phyloP scores from a whole-genome alignment of 306 rosid genomes.

The Lathyrus tuberosus region DNA sequence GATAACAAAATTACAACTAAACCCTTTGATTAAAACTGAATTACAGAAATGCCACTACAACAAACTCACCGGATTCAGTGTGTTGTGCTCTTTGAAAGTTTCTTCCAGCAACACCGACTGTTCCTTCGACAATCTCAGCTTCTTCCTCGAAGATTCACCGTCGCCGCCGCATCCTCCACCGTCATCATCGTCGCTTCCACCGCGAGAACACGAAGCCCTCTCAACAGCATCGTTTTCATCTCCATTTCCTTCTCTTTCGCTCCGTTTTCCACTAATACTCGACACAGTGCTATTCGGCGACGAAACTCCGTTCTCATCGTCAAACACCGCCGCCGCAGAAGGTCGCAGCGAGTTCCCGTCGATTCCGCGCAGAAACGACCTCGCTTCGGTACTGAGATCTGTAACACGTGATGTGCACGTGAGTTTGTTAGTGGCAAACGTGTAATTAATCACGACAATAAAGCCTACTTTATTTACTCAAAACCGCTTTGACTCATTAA shows the following conservation, averaged over 20 bases:
- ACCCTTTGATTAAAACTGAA: not conserved
- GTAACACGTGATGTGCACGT: slow-evolving; percentile 32
- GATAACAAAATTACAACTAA: not conserved
- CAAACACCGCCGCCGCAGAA: slow-evolving; percentile 38
- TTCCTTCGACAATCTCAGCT: slow-evolving; percentile 84
- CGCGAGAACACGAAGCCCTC: slow-evolving; percentile 68
- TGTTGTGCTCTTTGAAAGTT: slow-evolving; percentile 82
- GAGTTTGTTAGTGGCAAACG: slow-evolving; percentile 25
- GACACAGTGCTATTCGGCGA: slow-evolving; percentile 93
- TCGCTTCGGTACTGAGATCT: slow-evolving; percentile 60
- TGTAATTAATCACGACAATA: slow-evolving; percentile 8
- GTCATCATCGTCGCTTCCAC: slow-evolving; percentile 65
- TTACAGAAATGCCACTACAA: slow-evolving; percentile 19
- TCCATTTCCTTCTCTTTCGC: slow-evolving; percentile 67
- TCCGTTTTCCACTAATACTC: slow-evolving; percentile 77
- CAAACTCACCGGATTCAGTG: slow-evolving; percentile 83
- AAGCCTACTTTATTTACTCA: not conserved
- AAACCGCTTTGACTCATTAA: not conserved
- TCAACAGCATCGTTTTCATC: slow-evolving; percentile 66
- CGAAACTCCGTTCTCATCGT: slow-evolving; percentile 74
- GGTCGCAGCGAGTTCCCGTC: slow-evolving; percentile 64
- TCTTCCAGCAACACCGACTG: slow-evolving; percentile 82
- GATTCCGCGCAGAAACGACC: slow-evolving; percentile 57
- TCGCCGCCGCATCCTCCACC: slow-evolving; percentile 55
- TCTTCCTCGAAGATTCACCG: slow-evolving; percentile 66